Percentiles rank a stretch among this genome's conserved stretches.
phyloP scores from a whole-genome alignment of 2,329 filamentous ascomycete species.

The Paraphoma chrysanthemicola region DNA sequence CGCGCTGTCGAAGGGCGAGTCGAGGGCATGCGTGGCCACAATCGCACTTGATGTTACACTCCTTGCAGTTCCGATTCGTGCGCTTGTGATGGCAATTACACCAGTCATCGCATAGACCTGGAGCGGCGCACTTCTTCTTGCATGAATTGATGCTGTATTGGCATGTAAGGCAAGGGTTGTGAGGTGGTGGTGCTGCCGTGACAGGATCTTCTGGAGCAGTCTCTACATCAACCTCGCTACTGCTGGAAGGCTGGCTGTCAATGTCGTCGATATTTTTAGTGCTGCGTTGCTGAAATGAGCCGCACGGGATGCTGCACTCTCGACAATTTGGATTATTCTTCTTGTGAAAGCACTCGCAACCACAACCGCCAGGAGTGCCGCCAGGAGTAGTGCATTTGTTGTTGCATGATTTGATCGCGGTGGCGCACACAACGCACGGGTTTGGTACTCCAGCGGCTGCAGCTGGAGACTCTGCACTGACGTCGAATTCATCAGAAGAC shows the following conservation, averaged over 20 bases:
- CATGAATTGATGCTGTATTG: background rate
- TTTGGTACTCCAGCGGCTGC: background rate
- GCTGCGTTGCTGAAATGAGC: background rate
- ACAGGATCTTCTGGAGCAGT: too few relatives aligned
- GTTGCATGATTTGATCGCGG: background rate
- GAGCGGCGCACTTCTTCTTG: background rate
- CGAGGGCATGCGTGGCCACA: background rate
- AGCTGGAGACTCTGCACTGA: background rate
- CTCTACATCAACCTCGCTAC: too few relatives aligned
- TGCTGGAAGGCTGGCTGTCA: too few relatives aligned
- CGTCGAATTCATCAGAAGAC: background rate
- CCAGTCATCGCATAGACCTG: background rate
- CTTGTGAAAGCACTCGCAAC: background rate
- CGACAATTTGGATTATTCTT: background rate
- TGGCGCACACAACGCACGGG: background rate
- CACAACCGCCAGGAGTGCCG: background rate
- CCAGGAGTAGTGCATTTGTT: background rate
- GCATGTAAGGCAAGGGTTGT: background rate
- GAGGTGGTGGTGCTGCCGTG: background rate
- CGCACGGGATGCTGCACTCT: background rate
- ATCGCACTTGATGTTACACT: background rate
- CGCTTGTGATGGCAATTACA: background rate
- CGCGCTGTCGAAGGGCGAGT: background rate
- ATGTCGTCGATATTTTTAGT: background rate
- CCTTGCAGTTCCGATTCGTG: background rate